Evolutionary conservation across 2,329 filamentous ascomycete genomes (phyloP).

Genomic region (Colletotrichum somersetense): DNA sequence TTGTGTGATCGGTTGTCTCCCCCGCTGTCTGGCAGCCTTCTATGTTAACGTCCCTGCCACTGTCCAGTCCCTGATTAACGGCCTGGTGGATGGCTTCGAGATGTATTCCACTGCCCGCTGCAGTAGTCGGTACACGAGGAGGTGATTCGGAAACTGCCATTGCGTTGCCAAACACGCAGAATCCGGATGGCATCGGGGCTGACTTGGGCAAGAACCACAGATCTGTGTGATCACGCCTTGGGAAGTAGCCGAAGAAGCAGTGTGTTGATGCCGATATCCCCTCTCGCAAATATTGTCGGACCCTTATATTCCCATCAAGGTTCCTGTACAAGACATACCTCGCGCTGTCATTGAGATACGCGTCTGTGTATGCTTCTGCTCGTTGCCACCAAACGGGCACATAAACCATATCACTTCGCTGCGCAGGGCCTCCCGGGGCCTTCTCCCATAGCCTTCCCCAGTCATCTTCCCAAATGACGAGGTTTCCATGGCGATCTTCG

Average conservation of each 20-base stretch:
- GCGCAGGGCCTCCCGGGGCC: too few relatives aligned
- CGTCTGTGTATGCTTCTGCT: constrained; percentile 8
- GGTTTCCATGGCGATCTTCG: neutral
- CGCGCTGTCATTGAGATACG: neutral
- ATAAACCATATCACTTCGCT: neutral
- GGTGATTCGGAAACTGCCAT: neutral
- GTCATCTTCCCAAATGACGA: constrained; percentile 8
- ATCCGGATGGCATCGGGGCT: neutral
- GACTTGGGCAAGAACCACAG: constrained; percentile 13
- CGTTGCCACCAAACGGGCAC: constrained; percentile 17
- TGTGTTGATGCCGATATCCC: constrained; percentile 9
- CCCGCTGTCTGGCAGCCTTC: neutral
- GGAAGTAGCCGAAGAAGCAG: constrained; percentile 22
- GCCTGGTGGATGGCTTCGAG: neutral
- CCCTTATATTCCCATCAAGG: constrained; percentile 2
- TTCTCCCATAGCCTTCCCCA: constrained; percentile 8
- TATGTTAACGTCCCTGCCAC: neutral
- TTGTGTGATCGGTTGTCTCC: neutral
- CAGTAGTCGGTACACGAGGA: neutral
- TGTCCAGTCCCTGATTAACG: neutral
- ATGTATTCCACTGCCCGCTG: neutral
- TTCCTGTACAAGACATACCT: constrained; percentile 11
- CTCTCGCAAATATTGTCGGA: constrained; percentile 2
- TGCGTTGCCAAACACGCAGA: neutral
- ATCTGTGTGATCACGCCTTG: neutral